Base-by-base conservation (phyloP, 2,329 filamentous ascomycete genomes). In the Pseudogymnoascus sp. region DNA sequence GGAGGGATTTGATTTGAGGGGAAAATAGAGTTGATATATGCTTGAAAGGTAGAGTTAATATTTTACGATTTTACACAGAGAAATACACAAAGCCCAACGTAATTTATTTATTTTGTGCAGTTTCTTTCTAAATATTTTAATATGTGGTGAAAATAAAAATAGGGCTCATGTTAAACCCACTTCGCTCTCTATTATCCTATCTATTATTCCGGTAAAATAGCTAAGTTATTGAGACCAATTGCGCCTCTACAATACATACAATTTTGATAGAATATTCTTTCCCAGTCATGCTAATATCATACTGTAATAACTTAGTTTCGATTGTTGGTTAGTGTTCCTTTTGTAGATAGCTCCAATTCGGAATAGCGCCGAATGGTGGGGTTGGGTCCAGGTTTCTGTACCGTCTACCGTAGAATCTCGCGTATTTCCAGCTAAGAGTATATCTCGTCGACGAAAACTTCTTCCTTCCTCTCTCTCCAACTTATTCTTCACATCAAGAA, bases 341-440 rank as follows among this genome's bases (percentile, higher is more conserved):
- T 34, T 36, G 59, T n/a, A 25, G 59, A 3, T 42, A 60, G 59
- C 59, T 60, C 38, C 56, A 37, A 40, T 60, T 40, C 6, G 46
- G 46, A 53, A 53, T 53, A 53, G 46, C 46, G 43, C 23, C 25
- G 25, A 34, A 56, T 34, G 25, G 28, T 56, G 28, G 49, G 25
- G 43, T 31, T 28, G 25, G 23, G 21, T 21, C 21, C 21, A 3
- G 49, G 25, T 34, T 56, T 56, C 49, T 12, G 31, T 34, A 34
- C 31, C 49, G 28, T 36, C 49, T 56, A 12, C 49, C 49, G 49
- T 56, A 56, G 49, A 56, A 56, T 56, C 49, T 56, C 49, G 49
- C 49, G 49, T 56, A 56, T 56, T 56, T 56, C 28, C 16, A 56
- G 49, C 49, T 56, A 56, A 56, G 16, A 56, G n/a, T 56, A 56